These are phyloP conservation scores for Manihot esculenta DNA, from an alignment of 441 rosid species.

Conservation along the genomic window DNA sequence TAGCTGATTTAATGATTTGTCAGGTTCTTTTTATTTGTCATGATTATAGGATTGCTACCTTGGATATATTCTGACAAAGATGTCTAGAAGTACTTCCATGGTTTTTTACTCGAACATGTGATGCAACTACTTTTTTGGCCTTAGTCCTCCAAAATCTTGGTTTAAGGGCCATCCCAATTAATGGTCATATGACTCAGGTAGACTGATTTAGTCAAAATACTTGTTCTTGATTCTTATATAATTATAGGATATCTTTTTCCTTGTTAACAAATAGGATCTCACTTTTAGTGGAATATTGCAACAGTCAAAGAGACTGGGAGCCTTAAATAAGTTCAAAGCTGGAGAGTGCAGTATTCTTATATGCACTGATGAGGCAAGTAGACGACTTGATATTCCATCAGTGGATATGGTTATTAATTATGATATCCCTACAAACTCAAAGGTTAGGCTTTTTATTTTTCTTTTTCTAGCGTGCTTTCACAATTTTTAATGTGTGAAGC, in stretches of 20 bases:
- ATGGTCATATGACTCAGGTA: conserved; percentile 98
- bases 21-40: background rate
- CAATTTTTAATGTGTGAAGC: background rate
- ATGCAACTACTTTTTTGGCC: conserved; percentile 75
- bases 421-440: conserved; percentile 77
- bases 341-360: conserved; percentile 92
- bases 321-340: conserved; percentile 90
- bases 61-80: conserved; percentile 77
- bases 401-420: conserved; percentile 94
- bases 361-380: conserved; percentile 95
- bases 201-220: background rate
- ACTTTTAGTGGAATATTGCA: conserved; percentile 13
- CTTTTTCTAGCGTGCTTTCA: background rate
- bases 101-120: conserved; percentile 95
- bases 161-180: conserved; percentile 89
- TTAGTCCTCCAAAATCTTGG: conserved; percentile 85
- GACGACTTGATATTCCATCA: conserved; percentile 96
- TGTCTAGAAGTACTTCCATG: conserved; percentile 77
- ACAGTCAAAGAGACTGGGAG: conserved; percentile 96
- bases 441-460: conserved; percentile 49
- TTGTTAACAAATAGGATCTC: conserved; percentile 4
- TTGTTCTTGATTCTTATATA: background rate
- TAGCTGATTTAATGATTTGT: background rate
- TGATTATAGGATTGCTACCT: conserved; percentile 87
- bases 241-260: background rate